Evolutionary conservation across 352 stramenopile genomes (phyloP).

Genomic region (Phytophthora hybrid): DNA sequence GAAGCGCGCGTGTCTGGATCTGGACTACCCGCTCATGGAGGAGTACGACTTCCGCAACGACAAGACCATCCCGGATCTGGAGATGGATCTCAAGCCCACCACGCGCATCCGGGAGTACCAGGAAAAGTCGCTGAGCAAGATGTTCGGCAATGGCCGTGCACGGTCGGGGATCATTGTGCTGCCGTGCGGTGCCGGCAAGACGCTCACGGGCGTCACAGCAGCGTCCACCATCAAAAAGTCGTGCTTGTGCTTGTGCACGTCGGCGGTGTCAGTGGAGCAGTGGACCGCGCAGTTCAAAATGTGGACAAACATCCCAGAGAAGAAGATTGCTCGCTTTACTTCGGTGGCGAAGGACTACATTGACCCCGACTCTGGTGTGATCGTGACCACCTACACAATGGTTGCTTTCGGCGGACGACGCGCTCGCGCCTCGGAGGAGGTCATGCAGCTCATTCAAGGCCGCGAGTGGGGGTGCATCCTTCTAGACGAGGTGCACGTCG

Average conservation of each 20-base stretch:
- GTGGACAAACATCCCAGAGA: conserved; percentile 95
- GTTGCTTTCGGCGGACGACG: conserved; percentile 94
- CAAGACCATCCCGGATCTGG: conserved; percentile 86
- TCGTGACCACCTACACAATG: conserved; percentile 99
- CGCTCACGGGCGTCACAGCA: conserved; percentile 94
- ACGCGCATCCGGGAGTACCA: conserved; percentile 98
- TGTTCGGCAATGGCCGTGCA: conserved; percentile 99
- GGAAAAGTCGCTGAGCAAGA: conserved; percentile 98
- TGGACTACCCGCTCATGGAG: conserved; percentile 99
- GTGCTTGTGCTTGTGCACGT: conserved; percentile 98
- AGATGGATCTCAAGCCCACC: conserved; percentile 91
- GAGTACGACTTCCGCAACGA: conserved; percentile 99
- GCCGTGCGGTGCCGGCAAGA: conserved; percentile 95
- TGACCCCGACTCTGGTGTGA: conserved; percentile 85
- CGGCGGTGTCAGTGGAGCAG: conserved; percentile 97
- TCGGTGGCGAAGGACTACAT: conserved; percentile 87
- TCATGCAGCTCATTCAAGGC: conserved; percentile 97
- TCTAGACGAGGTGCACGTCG: conserved; percentile 98
- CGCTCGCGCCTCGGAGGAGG: conserved; percentile 90
- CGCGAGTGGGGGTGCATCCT: conserved; percentile 99
- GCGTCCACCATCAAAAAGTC: conserved; percentile 98
- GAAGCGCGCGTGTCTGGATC: conserved; percentile 94
- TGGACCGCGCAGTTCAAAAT: conserved; percentile 99
- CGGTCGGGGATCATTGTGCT: conserved; percentile 99
- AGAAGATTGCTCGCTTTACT: conserved; percentile 88